phyloP scores from a whole-genome alignment of 1,284 basidiomycete genomes.

The Cutaneotrichosporon sp. region DNA sequence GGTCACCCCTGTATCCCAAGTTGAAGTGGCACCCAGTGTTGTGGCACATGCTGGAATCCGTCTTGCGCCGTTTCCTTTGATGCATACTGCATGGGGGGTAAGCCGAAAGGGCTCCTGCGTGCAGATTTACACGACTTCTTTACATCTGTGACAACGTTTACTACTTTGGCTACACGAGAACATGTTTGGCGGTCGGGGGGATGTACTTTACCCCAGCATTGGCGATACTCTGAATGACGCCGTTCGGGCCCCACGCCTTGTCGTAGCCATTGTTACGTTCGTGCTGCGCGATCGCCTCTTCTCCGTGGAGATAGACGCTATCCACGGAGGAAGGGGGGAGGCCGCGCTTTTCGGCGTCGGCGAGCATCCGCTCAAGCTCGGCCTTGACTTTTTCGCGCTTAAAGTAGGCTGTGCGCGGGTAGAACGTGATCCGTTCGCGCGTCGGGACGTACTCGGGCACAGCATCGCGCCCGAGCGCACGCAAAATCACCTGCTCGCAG shows the following conservation, averaged over 20 bases:
- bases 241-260: slow-evolving; percentile 24
- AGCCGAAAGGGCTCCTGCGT: no score
- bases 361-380: slow-evolving; percentile 27
- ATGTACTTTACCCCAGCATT: neutral
- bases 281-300: slow-evolving; percentile 27
- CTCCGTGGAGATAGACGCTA: slow-evolving; percentile 26
- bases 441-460: slow-evolving; percentile 31
- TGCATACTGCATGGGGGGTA: no score
- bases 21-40: neutral
- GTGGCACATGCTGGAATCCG: no score
- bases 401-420: slow-evolving; percentile 29
- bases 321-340: slow-evolving; percentile 15
- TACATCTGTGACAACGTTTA: no score
- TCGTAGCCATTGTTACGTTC: slow-evolving; percentile 30
- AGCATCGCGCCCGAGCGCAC: slow-evolving; percentile 21
- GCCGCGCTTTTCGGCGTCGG: slow-evolving; percentile 19
- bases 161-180: neutral
- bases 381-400: slow-evolving; percentile 21
- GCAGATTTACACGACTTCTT: no score
- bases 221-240: slow-evolving; percentile 1
- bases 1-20: neutral
- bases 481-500: slow-evolving; percentile 35
- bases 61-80: no score
- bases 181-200: neutral
- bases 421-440: slow-evolving; percentile 18